Conservation (phyloP, 2,329 filamentous ascomycete species). For the Pseudocercospora fuligena region DNA sequence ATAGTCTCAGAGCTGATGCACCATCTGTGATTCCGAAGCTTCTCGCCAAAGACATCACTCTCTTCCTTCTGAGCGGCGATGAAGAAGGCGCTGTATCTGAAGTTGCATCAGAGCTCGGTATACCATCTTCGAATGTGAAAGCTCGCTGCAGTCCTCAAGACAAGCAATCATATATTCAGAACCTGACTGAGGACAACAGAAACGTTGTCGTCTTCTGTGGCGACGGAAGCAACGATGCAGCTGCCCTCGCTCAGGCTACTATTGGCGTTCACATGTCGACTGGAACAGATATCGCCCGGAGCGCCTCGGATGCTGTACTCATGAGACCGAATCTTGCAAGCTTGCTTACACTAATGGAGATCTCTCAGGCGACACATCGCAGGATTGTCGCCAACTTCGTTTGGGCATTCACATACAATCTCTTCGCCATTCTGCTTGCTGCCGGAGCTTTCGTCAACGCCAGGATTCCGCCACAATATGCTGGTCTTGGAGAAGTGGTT, state of each 20-base stretch:
- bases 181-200: conserved; percentile 28
- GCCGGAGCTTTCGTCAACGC: conserved; percentile 64
- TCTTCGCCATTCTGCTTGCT: conserved; percentile 69
- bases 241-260: conserved; percentile 71
- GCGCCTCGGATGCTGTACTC: conserved; percentile 72
- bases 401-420: conserved; percentile 74
- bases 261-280: conserved; percentile 72
- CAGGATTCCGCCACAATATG: conserved; percentile 66
- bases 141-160: conserved; percentile 57
- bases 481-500: conserved; percentile 73
- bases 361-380: conserved; percentile 50
- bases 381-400: conserved; percentile 67
- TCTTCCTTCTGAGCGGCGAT: conserved; percentile 65
- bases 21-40: conserved; percentile 58
- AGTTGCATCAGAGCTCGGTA: conserved; percentile 51
- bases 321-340: conserved; percentile 57
- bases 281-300: conserved; percentile 67
- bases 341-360: conserved; percentile 62
- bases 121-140: conserved; percentile 47
- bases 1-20: conserved; percentile 56
- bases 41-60: conserved; percentile 51
- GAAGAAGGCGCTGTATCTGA: conserved; percentile 54
- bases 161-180: conserved; percentile 59
- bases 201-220: conserved; percentile 70
- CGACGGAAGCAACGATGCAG: conserved; percentile 80